phyloP scores from a whole-genome alignment of 2,329 filamentous ascomycete species.

The Westerdykella ornata region DNA sequence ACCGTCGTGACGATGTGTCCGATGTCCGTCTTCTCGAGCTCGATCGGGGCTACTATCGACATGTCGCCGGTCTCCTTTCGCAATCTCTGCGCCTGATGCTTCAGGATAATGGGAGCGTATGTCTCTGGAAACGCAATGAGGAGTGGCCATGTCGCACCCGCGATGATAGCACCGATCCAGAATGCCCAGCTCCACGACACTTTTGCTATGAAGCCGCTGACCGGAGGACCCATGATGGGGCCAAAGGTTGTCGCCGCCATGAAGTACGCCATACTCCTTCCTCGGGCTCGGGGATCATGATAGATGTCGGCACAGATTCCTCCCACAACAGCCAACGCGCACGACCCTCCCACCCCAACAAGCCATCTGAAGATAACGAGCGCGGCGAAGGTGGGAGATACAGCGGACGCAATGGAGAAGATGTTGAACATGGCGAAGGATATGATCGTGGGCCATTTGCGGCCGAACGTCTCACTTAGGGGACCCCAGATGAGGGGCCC shows the following conservation, averaged over 20 bases:
- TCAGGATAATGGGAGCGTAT: constrained; percentile 42
- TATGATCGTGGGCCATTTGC: constrained; percentile 44
- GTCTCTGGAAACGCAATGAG: constrained; percentile 55
- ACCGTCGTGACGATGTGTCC: constrained; percentile 61
- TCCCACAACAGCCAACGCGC: constrained; percentile 54
- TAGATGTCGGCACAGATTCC: constrained; percentile 62
- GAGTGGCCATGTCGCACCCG: constrained; percentile 54
- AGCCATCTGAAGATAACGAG: constrained; percentile 42
- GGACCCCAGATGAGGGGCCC: constrained; percentile 43
- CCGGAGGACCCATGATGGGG: constrained; percentile 59
- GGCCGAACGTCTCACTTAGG: constrained; percentile 41
- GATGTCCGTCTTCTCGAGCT: constrained; percentile 55
- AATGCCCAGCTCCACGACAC: constrained; percentile 65
- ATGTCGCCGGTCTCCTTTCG: constrained; percentile 50
- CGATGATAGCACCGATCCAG: constrained; percentile 64
- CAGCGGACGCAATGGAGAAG: constrained; percentile 42
- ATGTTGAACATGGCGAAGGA: constrained; percentile 45
- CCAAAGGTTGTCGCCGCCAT: constrained; percentile 62
- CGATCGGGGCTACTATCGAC: constrained; percentile 53
- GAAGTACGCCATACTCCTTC: constrained; percentile 57
- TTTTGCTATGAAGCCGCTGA: constrained; percentile 56
- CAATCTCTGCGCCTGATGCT: constrained; percentile 50
- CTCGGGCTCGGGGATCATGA: constrained; percentile 48
- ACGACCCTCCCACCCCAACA: constrained; percentile 40
- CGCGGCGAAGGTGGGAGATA: constrained; percentile 40